Evolutionary conservation across 2,329 filamentous ascomycete species (phyloP), one percentile per base, ranked within the genome.

Genomic region (Diaporthe eres): DNA sequence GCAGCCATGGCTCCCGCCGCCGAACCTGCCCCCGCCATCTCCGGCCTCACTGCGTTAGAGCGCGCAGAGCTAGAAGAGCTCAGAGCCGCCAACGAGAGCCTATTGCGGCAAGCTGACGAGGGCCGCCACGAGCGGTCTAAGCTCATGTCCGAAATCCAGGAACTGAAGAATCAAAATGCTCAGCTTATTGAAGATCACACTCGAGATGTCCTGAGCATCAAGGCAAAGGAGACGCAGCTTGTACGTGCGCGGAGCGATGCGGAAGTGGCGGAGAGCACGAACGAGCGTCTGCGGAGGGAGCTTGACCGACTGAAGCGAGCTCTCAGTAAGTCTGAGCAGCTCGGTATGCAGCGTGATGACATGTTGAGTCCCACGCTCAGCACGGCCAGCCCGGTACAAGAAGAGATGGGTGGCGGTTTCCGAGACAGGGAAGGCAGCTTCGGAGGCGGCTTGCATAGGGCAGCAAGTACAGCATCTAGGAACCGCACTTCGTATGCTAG

Each of bases 111-210:
- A 78, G 91, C 92, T 13, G 95, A 98, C 72, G 96, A 98, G 60
- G 87, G 96, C 79, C 92, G 95, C 73, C 91, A 94, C 63, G 96
- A 98, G 82, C 93, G 95, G 77, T 91, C 92, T 75, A 96, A 93
- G 81, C 90, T 98, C 67, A 90, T 92, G 76, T 97, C 95, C 0
- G 95, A 98, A 83, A 93, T 98, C 57, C 94, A 96, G 79, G 97
- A 98, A 84, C 90, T 99, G 42, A 97, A 98, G 85, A 97, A 98
- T 81, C 95, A 98, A 83, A 99, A 99, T 81, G 97, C 97, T 34
- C 94, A 97, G 78, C 88, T 99, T 47, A 99, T 99, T 77, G 97
- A 99, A 85, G 96, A 98, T 81, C 96, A 98, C 83, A 99, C 97
- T 0, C 91, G 96, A 65, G 96, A 99, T 81, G 95, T 98, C 0